Evolutionary conservation across 768 basidiomycete genomes (phyloP).

Genomic region (Serendipita indica): DNA sequence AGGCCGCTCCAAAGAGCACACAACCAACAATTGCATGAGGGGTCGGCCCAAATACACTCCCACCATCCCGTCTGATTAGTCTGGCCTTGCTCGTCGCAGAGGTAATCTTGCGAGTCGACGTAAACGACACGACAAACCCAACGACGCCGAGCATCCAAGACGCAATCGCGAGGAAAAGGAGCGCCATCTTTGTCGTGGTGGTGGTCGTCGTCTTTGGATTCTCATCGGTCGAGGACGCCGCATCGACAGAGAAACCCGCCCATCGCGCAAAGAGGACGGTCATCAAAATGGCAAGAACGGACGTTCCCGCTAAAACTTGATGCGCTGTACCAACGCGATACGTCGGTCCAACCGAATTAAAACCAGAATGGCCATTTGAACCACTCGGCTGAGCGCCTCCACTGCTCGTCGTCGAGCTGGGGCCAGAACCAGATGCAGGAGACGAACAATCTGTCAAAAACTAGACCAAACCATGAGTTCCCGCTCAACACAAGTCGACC

Average conservation of each 20-base stretch:
- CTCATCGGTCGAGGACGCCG: no score
- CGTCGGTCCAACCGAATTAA: background rate
- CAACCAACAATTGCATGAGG: slow-evolving; percentile 51
- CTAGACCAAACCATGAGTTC: slow-evolving; percentile 14
- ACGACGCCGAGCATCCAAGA: slow-evolving; percentile 48
- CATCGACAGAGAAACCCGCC: no score
- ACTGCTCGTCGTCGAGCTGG: background rate
- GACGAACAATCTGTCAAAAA: slow-evolving; percentile 50
- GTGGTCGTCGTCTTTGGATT: no score
- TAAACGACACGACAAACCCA: slow-evolving; percentile 49
- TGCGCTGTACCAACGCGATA: background rate
- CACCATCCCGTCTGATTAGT: slow-evolving; percentile 23
- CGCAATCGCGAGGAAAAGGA: slow-evolving; percentile 26
- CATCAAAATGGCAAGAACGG: slow-evolving; percentile 32
- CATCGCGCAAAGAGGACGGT: slow-evolving; percentile 30
- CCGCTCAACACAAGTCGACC: background rate
- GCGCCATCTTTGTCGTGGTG: no score
- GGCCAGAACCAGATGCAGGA: slow-evolving; percentile 21
- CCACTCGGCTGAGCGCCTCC: slow-evolving; percentile 12
- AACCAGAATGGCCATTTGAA: slow-evolving; percentile 1
- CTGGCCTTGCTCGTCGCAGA: slow-evolving; percentile 3
- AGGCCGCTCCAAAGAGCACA: slow-evolving; percentile 47
- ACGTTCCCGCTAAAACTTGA: slow-evolving; percentile 19
- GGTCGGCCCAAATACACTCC: slow-evolving; percentile 34
- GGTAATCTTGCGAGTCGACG: slow-evolving; percentile 28